phyloP scores from a whole-genome alignment of 768 basidiomycete genomes.

The Lactifluus pinguis region DNA sequence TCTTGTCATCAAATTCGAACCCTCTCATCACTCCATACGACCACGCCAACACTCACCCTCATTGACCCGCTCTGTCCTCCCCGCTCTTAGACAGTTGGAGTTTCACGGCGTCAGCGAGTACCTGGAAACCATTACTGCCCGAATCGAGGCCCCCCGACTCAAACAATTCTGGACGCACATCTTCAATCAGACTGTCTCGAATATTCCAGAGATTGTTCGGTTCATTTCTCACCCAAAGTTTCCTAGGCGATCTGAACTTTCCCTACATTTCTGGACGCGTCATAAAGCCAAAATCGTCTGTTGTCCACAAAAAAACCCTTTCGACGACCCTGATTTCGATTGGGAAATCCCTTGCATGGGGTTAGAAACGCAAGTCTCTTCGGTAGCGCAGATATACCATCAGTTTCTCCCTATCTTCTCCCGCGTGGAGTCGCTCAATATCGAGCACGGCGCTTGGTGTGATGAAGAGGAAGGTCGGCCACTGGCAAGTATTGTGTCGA shows the following conservation, averaged over 20 bases:
- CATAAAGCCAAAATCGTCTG: not conserved
- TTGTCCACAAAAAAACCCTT: too few species aligned
- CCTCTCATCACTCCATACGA: too few species aligned
- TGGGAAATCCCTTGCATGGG: not conserved
- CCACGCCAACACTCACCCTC: too few species aligned
- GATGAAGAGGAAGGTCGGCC: not conserved
- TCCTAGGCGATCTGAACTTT: too few species aligned
- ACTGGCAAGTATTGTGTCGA: not conserved
- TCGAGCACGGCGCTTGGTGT: not conserved
- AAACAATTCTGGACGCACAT: not conserved
- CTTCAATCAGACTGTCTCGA: not conserved
- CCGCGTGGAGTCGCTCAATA: not conserved
- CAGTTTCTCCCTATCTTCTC: not conserved
- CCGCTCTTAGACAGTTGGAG: not conserved
- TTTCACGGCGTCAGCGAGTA: not conserved
- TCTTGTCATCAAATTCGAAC: too few species aligned
- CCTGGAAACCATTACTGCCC: not conserved
- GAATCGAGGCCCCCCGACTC: not conserved
- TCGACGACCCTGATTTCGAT: too few species aligned
- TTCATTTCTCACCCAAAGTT: not conserved
- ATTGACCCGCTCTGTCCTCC: too few species aligned
- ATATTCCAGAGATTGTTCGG: not conserved
- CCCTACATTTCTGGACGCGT: not conserved
- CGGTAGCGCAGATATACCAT: not conserved
- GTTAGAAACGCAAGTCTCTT: not conserved